Base-by-base conservation (phyloP, 805 yeast genomes). In the Trichomonascus vanleenenianus region DNA sequence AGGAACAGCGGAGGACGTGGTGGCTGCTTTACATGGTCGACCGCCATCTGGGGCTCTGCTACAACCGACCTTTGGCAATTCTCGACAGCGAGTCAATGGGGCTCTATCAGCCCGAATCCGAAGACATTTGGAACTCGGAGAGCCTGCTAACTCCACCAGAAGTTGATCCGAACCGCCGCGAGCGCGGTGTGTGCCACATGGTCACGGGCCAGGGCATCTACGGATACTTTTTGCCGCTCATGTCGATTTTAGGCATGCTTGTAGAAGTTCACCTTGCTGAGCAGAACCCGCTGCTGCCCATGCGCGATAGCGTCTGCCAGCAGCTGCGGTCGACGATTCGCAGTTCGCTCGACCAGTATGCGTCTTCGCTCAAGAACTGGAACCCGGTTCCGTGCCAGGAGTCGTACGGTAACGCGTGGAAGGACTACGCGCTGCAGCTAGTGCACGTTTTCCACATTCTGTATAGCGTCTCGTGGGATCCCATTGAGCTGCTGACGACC, bases 1-100 rank as follows among this genome's bases (percentile, higher is more conserved):
- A 69, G 43, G 74, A 69, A 45, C 56, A 61, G 42, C 55, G 71
- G 19, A 56, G 74, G 18, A 57, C 62, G 1, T 69, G 72, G 72
- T 68, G 73, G 72, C 59, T 64, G 7, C 50, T 69, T 2, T 69
- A 66, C 45, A 51, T 65, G 30, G 52, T 68, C n/a, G 74, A 69
- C 49, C 55, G 70, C 31, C 62, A 67, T 46, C 55, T 67, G 3
- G 65, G 66, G 0, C 52, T 69, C 27, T 62, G 69, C 45, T 66
- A 66, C 52, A 67, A 67, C 44, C 50, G 62, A 2, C 60, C 63
- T 3, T 43, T 60, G n/a, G 45, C 61, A 1, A 56, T 67, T 8
- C 50, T 58, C 3, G 72, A 69, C 42, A 44, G 54, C 10, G 68
- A 63, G 40, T 59, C 62, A 16, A 43, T 50, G 32, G 56, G 56